phyloP scores from a whole-genome alignment of 805 yeast genomes.

The Danielia reshetovae region DNA sequence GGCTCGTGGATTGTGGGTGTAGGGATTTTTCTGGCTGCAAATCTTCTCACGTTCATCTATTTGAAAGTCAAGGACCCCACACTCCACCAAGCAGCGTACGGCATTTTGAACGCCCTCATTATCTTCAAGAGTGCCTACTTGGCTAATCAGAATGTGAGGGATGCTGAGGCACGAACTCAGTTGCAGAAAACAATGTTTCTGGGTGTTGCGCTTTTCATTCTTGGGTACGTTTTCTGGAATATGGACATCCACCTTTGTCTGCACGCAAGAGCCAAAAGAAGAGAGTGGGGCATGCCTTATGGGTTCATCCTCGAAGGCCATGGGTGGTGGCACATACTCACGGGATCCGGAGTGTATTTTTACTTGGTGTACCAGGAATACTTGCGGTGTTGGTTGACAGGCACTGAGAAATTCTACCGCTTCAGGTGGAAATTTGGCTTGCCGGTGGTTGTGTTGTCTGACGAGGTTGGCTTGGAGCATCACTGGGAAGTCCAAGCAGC shows the following conservation, averaged over 20 bases:
- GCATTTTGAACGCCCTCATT: constrained; percentile 67
- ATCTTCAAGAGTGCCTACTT: constrained; percentile 56
- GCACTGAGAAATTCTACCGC: constrained; percentile 50
- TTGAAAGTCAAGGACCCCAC: constrained; percentile 75
- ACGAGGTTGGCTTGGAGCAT: constrained; percentile 12
- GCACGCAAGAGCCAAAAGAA: constrained; percentile 53
- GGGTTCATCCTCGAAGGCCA: constrained; percentile 88
- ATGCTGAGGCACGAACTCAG: constrained; percentile 41
- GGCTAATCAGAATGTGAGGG: constrained; percentile 50
- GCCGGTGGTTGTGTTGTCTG: constrained; percentile 15
- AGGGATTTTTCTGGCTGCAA: constrained; percentile 51
- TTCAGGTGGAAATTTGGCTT: constrained; percentile 57
- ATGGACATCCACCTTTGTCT: constrained; percentile 78
- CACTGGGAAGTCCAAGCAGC: constrained; percentile 3
- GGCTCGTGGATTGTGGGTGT: constrained; percentile 44
- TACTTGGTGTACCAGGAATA: constrained; percentile 78
- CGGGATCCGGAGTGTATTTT: constrained; percentile 84
- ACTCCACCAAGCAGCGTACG: constrained; percentile 86
- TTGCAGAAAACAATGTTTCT: constrained; percentile 52
- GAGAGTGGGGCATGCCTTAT: constrained; percentile 71
- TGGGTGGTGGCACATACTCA: constrained; percentile 95
- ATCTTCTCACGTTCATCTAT: constrained; percentile 65
- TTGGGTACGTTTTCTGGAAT: constrained; percentile 87
- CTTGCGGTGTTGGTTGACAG: constrained; percentile 61
- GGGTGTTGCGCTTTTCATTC: constrained; percentile 60